These are phyloP conservation scores for Coemansia sp. DNA, from an alignment of 192 early-diverging fungal genomes.

Conservation along the genomic window DNA sequence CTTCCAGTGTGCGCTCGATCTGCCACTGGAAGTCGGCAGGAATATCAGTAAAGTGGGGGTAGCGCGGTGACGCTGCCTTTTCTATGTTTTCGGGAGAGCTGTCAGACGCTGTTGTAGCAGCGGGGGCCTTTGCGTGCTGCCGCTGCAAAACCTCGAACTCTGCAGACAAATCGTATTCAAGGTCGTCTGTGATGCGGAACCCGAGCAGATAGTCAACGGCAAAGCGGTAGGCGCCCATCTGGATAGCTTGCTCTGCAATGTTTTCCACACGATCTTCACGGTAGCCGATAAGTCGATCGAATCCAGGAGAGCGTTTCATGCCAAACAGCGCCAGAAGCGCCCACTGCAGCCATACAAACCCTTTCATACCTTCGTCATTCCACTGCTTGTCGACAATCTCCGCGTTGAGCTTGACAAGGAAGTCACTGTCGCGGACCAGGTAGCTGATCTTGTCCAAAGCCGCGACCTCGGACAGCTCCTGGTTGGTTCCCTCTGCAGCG, in stretches of 20 bases:
- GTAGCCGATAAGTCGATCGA: conserved; percentile 48
- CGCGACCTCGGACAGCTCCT: conserved; percentile 32
- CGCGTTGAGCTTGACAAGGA: conserved; percentile 37
- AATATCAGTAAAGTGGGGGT: conserved; percentile 41
- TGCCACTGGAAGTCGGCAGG: conserved; percentile 53
- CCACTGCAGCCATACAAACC: conserved; percentile 63
- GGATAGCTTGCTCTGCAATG: conserved; percentile 58
- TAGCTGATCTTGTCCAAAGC: conserved; percentile 47
- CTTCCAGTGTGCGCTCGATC: conserved; percentile 57
- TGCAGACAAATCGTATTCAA: conserved; percentile 46
- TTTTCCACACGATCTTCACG: conserved; percentile 51
- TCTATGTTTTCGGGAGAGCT: not conserved
- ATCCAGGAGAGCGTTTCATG: conserved; percentile 50
- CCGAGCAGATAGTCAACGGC: conserved; percentile 64
- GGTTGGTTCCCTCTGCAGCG: conserved; percentile 19
- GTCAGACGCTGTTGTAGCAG: not conserved
- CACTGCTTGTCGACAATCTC: conserved; percentile 47
- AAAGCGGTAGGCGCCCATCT: conserved; percentile 61
- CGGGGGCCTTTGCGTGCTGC: conserved; percentile 13
- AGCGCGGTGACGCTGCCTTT: conserved; percentile 12
- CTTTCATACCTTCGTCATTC: conserved; percentile 52
- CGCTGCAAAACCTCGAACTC: conserved; percentile 44
- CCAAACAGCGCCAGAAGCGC: conserved; percentile 56
- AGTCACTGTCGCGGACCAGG: conserved; percentile 40
- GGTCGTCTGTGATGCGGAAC: conserved; percentile 46